Evolutionary conservation across 441 rosid genomes (phyloP).

Genomic region (Euphorbia celastroides): DNA sequence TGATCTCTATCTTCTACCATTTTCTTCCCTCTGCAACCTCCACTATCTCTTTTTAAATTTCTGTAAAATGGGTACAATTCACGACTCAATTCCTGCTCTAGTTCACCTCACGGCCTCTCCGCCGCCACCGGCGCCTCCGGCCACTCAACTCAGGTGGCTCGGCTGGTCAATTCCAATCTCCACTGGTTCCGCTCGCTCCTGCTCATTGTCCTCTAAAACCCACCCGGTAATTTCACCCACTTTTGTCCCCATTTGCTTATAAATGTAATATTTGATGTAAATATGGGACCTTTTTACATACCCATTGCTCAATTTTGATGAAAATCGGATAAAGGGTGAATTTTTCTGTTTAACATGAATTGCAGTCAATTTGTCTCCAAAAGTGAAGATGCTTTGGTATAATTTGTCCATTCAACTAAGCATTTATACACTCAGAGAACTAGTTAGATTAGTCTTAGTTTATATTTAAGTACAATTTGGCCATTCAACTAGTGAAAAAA

Average conservation of each 20-base stretch:
- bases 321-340: neutral
- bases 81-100: constrained; percentile 21
- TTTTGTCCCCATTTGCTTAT: neutral
- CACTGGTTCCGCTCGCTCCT: constrained; percentile 10
- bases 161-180: constrained; percentile 17
- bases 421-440: neutral
- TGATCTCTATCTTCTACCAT: neutral
- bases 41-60: neutral
- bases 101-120: constrained; percentile 1
- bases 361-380: neutral
- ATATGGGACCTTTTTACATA: neutral
- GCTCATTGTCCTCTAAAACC: constrained; percentile 16
- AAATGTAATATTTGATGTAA: neutral
- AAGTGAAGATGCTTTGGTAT: neutral
- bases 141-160: constrained; percentile 1
- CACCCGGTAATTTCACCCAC: constrained; percentile 16
- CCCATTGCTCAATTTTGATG: neutral
- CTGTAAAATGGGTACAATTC: constrained; percentile 28
- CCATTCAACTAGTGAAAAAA: neutral
- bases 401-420: neutral
- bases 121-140: constrained; percentile 11
- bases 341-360: neutral
- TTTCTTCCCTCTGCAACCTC: neutral
- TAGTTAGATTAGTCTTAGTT: neutral
- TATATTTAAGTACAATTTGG: neutral